These are phyloP conservation scores for Triticum timopheevii DNA, from an alignment of 176 grass and related monocot species.

Conservation along the genomic window DNA sequence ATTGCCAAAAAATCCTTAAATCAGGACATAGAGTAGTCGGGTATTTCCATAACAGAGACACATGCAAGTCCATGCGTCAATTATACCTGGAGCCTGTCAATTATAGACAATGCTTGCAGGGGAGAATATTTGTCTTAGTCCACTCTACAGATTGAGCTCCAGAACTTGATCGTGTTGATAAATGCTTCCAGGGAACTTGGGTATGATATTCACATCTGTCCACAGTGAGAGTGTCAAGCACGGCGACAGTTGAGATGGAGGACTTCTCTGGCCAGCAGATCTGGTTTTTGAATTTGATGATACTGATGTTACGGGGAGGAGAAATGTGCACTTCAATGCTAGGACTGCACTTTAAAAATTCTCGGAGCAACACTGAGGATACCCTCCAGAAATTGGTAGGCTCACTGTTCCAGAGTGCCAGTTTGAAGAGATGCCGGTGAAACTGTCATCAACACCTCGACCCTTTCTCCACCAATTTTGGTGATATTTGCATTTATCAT, in stretches of 20 bases:
- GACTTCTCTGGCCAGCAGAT: conserved; percentile 53
- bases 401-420: conserved; percentile 51
- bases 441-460: conserved; percentile 43
- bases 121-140: conserved; percentile 15
- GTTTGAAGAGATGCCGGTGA: conserved; percentile 50
- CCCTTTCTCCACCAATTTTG: conserved; percentile 45
- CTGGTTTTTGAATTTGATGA: conserved; percentile 38
- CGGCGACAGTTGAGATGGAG: conserved; percentile 56
- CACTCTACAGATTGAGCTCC: conserved; percentile 17
- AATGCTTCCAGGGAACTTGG: conserved; percentile 29
- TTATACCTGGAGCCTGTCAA: neutral
- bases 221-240: conserved; percentile 23
- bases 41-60: conserved; percentile 22
- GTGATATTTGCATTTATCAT: conserved; percentile 13
- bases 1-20: conserved; percentile 11
- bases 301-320: conserved; percentile 65
- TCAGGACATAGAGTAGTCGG: neutral
- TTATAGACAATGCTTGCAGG: neutral
- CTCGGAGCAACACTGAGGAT: neutral
- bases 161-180: neutral
- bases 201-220: conserved; percentile 59
- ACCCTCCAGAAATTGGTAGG: conserved; percentile 36
- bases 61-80: conserved; percentile 32
- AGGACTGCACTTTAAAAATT: conserved; percentile 24
- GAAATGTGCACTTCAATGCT: conserved; percentile 48